Conservation (phyloP, 192 early-diverging fungal species). For the Ramicandelaber brevisporus region DNA sequence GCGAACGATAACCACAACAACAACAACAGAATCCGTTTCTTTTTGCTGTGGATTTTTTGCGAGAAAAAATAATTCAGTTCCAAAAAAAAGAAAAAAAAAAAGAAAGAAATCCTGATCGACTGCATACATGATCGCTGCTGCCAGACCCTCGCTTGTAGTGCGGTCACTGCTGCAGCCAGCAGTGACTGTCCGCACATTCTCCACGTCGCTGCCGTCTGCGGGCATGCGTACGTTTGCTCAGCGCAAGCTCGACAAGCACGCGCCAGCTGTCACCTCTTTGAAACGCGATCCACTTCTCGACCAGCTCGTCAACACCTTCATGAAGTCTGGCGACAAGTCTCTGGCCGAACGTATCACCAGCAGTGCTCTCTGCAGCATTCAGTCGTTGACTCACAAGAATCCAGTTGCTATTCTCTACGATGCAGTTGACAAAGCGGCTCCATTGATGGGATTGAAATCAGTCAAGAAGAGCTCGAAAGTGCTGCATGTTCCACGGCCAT, state of each 20-base stretch:
- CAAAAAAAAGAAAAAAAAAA: neutral
- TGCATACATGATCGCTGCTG: too few relatives aligned
- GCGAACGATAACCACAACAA: too few relatives aligned
- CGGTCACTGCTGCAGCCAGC: too few relatives aligned
- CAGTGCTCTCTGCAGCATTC: slow-evolving; percentile 41
- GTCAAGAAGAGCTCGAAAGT: slow-evolving; percentile 59
- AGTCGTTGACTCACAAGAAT: slow-evolving; percentile 25
- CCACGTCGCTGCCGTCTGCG: too few relatives aligned
- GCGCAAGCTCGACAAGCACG: too few relatives aligned
- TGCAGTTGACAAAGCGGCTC: slow-evolving; percentile 46
- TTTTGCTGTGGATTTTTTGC: neutral
- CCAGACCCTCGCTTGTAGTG: too few relatives aligned
- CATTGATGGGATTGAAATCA: slow-evolving; percentile 44
- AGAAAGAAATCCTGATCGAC: neutral
- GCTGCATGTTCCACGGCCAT: slow-evolving; percentile 45
- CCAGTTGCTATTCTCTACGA: slow-evolving; percentile 36
- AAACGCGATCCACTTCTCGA: slow-evolving; percentile 42
- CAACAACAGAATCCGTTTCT: too few relatives aligned
- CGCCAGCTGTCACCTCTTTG: too few relatives aligned
- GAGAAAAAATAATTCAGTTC: neutral
- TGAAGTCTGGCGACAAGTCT: slow-evolving; percentile 78
- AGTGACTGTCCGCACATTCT: too few relatives aligned
- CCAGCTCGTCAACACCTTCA: slow-evolving; percentile 71
- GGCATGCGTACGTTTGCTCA: too few relatives aligned
- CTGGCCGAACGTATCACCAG: slow-evolving; percentile 36